Evolutionary conservation across 2,329 filamentous ascomycete species (phyloP).

Genomic region (Pyrenophora seminiperda): DNA sequence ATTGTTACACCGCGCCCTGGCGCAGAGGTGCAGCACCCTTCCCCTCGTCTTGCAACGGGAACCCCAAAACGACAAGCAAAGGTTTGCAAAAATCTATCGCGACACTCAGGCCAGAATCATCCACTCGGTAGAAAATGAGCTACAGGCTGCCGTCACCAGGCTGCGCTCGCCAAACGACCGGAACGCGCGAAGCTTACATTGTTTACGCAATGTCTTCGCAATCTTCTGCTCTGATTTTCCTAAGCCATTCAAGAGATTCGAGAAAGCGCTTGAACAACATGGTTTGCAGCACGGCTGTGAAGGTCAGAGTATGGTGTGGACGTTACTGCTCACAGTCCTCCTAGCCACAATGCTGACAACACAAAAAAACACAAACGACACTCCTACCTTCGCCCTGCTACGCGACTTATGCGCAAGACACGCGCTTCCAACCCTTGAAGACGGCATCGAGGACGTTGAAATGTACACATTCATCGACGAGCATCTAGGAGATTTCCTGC

Average conservation of each 20-base stretch:
- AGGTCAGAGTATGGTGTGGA: conserved; percentile 28
- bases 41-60: conserved; percentile 10
- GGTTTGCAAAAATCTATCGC: conserved; percentile 51
- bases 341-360: conserved; percentile 20
- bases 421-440: conserved; percentile 26
- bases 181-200: conserved; percentile 17
- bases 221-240: conserved; percentile 20
- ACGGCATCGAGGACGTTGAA: conserved; percentile 32
- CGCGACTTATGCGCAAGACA: conserved; percentile 17
- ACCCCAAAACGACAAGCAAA: conserved; percentile 46
- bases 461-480: conserved; percentile 32
- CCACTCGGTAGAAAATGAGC: conserved; percentile 29
- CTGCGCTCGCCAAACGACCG: conserved; percentile 6
- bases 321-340: conserved; percentile 28
- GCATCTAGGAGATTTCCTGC: conserved; percentile 27
- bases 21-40: conserved; percentile 27
- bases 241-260: conserved; percentile 13
- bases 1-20: conserved; percentile 31
- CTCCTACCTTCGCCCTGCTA: conserved; percentile 8
- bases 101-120: conserved; percentile 47
- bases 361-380: conserved; percentile 1
- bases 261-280: conserved; percentile 17
- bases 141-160: conserved; percentile 20
- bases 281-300: conserved; percentile 9
- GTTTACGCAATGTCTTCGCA: conserved; percentile 17